Base-by-base conservation (phyloP, 352 stramenopile species). In the Phytopythium aichiense region DNA sequence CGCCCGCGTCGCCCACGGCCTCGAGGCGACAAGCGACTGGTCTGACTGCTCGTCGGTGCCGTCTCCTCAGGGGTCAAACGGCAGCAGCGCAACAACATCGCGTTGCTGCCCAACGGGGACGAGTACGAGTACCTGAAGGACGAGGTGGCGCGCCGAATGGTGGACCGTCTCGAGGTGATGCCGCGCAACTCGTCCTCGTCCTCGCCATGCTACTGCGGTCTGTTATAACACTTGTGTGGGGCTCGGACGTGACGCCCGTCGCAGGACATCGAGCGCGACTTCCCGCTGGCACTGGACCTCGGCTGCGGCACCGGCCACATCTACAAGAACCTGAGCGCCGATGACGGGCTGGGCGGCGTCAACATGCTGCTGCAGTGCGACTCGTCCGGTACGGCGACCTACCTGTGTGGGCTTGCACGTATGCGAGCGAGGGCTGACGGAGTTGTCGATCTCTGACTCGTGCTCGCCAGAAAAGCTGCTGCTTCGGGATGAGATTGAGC, bases 51-150 rank as follows among this genome's bases (percentile, higher is more conserved):
- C 7, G n/a, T 60, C 18, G 45, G 7, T 64, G 20, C 69, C n/a
- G 35, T 38, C 18, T 37, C 42, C 60, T n/a, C 60, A 86, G 87
- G 73, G 22, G 68, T 81, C 58, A 95, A 95, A 70, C 72, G 87
- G 22, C 79, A 88, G 68, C 87, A 95, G 62, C 81, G 80, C 48
- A 93, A 94, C 70, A 94, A 90, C 62, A 77, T 81, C 28, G 81
- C 83, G 13, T 40, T 74, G 23, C 67, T 89, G 23, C 56, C 69
- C 13, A 85, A 88, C 57, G 72, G 74, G 38, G 70, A 79, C 46
- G 83, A 95, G 65, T 93, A 89, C 66, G 87, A 95, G 60, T 95
- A 95, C 61, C 66, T 95, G 33, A 91, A 92, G 65, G 83, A 93
- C 58, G 84, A 95, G 63, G 87, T 95, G 40, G 83, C 87, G 6